Conservation (phyloP, 2,329 filamentous ascomycete genomes). For the Fusarium cyanostomum region DNA sequence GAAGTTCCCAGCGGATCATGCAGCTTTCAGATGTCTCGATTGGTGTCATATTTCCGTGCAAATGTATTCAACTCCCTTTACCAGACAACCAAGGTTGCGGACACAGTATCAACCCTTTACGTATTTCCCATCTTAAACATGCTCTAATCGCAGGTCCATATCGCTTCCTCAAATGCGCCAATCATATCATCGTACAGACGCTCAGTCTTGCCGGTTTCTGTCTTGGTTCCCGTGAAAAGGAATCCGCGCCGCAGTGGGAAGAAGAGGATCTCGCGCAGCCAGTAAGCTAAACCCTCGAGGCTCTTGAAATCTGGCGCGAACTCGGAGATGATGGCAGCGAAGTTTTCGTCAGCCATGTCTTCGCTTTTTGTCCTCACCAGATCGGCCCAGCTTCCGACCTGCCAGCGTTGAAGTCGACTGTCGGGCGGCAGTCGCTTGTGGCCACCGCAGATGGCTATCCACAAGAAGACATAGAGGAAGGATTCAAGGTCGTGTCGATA, state of each 20-base stretch:
- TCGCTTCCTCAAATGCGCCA: background rate
- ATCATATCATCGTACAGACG: constrained; percentile 1
- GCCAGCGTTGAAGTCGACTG: constrained; percentile 8
- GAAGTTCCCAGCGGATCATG: too few relatives aligned
- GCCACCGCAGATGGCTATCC: background rate
- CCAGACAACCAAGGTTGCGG: too few relatives aligned
- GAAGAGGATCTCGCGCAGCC: background rate
- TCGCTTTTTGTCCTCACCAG: background rate
- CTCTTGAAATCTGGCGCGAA: background rate
- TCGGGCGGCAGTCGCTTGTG: background rate
- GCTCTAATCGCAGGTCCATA: too few relatives aligned
- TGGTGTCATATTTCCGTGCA: too few relatives aligned
- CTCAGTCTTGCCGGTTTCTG: background rate
- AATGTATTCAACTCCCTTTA: too few relatives aligned
- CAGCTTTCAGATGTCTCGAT: too few relatives aligned
- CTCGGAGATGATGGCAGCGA: background rate
- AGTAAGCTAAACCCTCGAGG: background rate
- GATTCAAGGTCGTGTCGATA: constrained; percentile 44
- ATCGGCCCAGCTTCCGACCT: background rate
- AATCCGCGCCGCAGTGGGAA: background rate
- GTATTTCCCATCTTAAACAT: too few relatives aligned
- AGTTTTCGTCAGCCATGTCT: background rate
- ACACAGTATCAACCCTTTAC: too few relatives aligned
- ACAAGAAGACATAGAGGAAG: constrained; percentile 42
- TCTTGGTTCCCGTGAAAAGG: background rate